These are phyloP conservation scores for Dactylellina cionopaga DNA, from an alignment of 2,329 filamentous ascomycete species.

Conservation along the genomic window DNA sequence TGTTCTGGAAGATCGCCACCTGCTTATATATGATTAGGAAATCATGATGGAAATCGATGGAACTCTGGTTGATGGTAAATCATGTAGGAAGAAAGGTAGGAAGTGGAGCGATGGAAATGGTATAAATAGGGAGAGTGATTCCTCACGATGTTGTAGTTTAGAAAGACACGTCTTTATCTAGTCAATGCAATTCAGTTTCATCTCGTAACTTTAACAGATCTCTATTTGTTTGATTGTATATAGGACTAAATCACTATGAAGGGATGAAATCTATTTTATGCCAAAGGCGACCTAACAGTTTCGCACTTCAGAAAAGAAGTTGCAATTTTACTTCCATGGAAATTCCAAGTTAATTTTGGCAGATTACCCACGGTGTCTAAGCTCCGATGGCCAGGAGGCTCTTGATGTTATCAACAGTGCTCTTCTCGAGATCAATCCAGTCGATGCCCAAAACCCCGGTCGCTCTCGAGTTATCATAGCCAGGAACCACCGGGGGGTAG, in stretches of 20 bases:
- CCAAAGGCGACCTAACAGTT: background rate
- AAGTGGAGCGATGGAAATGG: background rate
- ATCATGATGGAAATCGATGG: background rate
- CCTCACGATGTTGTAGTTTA: background rate
- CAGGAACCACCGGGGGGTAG: slow-evolving; percentile 63
- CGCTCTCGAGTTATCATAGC: slow-evolving; percentile 69
- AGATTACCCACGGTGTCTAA: background rate
- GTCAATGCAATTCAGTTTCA: background rate
- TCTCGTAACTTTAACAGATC: background rate
- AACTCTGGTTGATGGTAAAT: background rate
- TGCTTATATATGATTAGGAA: background rate
- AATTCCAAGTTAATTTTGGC: background rate
- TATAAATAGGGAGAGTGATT: background rate
- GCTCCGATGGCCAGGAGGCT: slow-evolving; percentile 65
- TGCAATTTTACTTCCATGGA: background rate
- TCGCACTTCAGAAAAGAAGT: background rate
- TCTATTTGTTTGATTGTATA: background rate
- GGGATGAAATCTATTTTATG: background rate
- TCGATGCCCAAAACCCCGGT: slow-evolving; percentile 71
- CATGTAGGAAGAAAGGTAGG: background rate
- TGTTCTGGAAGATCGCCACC: background rate
- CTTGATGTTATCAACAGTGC: slow-evolving; percentile 71
- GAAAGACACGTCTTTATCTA: background rate
- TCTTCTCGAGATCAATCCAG: slow-evolving; percentile 71
- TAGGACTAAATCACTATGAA: background rate